Evolutionary conservation across 2,329 filamentous ascomycete species (phyloP).

Genomic region (Drechslerella stenobrocha): DNA sequence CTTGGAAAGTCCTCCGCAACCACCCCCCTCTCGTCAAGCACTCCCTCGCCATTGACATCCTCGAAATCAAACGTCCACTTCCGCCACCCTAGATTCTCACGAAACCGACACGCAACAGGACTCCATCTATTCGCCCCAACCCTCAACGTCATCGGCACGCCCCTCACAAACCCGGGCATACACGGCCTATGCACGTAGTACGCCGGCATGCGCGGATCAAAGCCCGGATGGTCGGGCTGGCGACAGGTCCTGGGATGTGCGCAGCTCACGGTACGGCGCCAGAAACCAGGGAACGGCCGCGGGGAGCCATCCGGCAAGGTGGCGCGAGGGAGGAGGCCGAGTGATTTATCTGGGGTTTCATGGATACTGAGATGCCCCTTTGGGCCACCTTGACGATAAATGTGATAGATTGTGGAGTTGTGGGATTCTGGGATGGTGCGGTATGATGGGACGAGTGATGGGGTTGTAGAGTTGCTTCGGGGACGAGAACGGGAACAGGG

Average conservation of each 20-base stretch:
- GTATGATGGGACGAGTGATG: conserved; percentile 42
- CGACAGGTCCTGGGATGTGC: conserved; percentile 22
- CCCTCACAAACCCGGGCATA: conserved; percentile 3
- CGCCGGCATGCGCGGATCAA: conserved; percentile 36
- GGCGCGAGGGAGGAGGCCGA: conserved; percentile 20
- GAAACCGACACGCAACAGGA: conserved; percentile 41
- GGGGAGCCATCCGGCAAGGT: conserved; percentile 33
- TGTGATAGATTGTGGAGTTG: conserved; percentile 39
- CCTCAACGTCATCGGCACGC: conserved; percentile 26
- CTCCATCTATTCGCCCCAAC: conserved; percentile 32
- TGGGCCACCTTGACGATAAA: conserved; percentile 26
- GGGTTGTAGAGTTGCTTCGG: conserved; percentile 38
- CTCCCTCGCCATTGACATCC: conserved; percentile 45
- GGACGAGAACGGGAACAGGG: neutral
- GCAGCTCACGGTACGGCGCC: conserved; percentile 14
- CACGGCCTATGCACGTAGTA: conserved; percentile 39
- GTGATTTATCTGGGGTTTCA: conserved; percentile 30
- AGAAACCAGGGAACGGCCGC: conserved; percentile 25
- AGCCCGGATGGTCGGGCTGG: conserved; percentile 27
- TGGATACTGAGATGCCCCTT: conserved; percentile 25
- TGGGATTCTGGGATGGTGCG: conserved; percentile 42
- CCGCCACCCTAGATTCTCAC: conserved; percentile 29
- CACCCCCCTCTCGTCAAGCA: conserved; percentile 44
- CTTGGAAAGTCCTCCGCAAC: conserved; percentile 29
- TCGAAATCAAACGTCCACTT: conserved; percentile 43